phyloP scores from a whole-genome alignment of 352 stramenopile species.

The Blastocystis hominis region DNA sequence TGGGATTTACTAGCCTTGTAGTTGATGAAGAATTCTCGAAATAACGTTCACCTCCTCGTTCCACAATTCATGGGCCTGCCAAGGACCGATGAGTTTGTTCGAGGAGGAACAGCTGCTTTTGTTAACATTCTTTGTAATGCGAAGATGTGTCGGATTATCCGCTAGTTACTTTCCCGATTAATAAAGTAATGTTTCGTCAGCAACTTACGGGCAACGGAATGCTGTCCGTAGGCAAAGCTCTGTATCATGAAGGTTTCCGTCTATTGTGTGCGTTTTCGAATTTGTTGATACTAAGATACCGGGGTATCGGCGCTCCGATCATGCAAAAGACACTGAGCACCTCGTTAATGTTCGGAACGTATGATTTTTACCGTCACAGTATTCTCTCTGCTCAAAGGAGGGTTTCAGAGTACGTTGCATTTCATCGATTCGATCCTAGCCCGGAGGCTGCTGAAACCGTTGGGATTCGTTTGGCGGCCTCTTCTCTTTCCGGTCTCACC shows the following conservation, averaged over 20 bases:
- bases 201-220: slow-evolving; percentile 65
- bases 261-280: slow-evolving; percentile 65
- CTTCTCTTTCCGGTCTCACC: slow-evolving; percentile 66
- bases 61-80: slow-evolving; percentile 58
- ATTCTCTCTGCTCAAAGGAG: slow-evolving; percentile 58
- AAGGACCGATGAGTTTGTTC: slow-evolving; percentile 72
- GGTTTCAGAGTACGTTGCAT: background rate
- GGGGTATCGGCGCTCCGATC: slow-evolving; percentile 73
- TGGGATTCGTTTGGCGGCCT: slow-evolving; percentile 33
- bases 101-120: slow-evolving; percentile 70
- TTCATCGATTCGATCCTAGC: background rate
- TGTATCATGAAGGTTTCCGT: slow-evolving; percentile 42
- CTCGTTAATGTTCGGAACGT: slow-evolving; percentile 78
- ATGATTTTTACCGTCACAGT: slow-evolving; percentile 73
- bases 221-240: background rate
- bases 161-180: slow-evolving; percentile 73
- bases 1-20: background rate
- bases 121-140: slow-evolving; percentile 68
- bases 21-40: background rate
- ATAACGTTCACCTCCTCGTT: background rate
- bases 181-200: slow-evolving; percentile 80
- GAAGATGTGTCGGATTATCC: background rate
- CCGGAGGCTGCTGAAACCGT: background rate
- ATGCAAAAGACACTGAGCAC: slow-evolving; percentile 75
- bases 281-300: slow-evolving; percentile 66